These are phyloP conservation scores for Cladochytrium replicatum DNA, from an alignment of 192 early-diverging fungal genomes.

Conservation along the genomic window DNA sequence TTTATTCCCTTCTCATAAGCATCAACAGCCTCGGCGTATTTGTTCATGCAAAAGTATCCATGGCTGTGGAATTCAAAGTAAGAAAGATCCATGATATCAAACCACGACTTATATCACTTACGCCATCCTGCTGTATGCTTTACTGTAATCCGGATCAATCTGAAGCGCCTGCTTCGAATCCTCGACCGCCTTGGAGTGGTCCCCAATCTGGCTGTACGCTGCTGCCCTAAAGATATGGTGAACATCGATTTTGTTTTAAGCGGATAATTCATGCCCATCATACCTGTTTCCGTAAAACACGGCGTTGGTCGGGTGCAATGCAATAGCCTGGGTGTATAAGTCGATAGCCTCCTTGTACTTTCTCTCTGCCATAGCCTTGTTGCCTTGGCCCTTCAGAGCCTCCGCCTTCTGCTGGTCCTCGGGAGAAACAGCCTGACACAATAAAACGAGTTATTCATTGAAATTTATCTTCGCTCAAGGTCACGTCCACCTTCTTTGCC, in stretches of 20 bases:
- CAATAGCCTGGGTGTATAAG: constrained; percentile 88
- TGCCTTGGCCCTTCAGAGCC: constrained; percentile 81
- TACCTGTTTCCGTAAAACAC: constrained; percentile 97
- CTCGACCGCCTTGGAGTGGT: constrained; percentile 76
- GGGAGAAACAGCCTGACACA: background rate
- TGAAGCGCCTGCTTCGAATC: constrained; percentile 80
- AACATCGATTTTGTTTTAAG: background rate
- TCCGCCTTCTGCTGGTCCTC: constrained; percentile 76
- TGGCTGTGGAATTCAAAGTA: constrained; percentile 36
- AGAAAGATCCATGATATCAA: background rate
- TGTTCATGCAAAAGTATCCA: constrained; percentile 80
- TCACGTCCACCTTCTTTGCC: constrained; percentile 17
- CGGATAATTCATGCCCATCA: too few species aligned
- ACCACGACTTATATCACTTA: constrained; percentile 14
- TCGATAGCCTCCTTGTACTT: constrained; percentile 77
- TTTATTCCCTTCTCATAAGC: constrained; percentile 86
- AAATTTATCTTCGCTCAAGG: constrained; percentile 6
- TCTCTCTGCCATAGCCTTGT: constrained; percentile 72
- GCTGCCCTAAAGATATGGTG: constrained; percentile 69
- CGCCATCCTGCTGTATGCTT: constrained; percentile 88
- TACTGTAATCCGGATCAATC: constrained; percentile 81
- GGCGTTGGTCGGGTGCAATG: constrained; percentile 66
- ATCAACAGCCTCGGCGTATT: constrained; percentile 73
- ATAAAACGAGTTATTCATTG: constrained; percentile 4
- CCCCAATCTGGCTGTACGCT: constrained; percentile 79